phyloP scores from a whole-genome alignment of 768 basidiomycete genomes.

The Podaxis sp. region DNA sequence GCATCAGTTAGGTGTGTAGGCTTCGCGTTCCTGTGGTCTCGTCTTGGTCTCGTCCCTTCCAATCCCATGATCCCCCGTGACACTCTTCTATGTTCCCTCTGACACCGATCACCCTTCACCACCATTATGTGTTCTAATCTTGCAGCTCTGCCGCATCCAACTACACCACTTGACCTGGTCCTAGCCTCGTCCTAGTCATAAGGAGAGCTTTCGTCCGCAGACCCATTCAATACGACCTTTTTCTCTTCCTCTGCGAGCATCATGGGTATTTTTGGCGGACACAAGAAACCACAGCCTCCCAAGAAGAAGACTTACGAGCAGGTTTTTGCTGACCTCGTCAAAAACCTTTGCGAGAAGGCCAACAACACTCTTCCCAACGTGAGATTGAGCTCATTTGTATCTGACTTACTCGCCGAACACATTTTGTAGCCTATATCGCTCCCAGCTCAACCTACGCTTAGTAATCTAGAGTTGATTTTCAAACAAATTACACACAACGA shows the following conservation, averaged over 20 bases:
- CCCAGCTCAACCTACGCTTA: neutral
- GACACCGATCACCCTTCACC: too few species aligned
- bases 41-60: too few species aligned
- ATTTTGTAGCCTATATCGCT: neutral
- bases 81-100: too few species aligned
- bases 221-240: too few species aligned
- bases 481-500: neutral
- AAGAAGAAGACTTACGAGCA: neutral
- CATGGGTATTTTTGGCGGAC: neutral
- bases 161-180: neutral
- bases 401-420: neutral
- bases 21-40: too few species aligned
- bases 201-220: too few species aligned
- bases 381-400: neutral
- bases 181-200: neutral
- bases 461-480: neutral
- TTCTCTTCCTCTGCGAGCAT: neutral
- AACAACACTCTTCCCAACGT: neutral
- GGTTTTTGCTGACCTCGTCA: neutral
- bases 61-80: too few species aligned
- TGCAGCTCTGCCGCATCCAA: too few species aligned
- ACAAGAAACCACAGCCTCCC: neutral
- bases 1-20: too few species aligned
- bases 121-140: too few species aligned
- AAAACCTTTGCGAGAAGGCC: neutral